Evolutionary conservation across 2,329 filamentous ascomycete genomes (phyloP).

Genomic region (Ophiostoma ips): DNA sequence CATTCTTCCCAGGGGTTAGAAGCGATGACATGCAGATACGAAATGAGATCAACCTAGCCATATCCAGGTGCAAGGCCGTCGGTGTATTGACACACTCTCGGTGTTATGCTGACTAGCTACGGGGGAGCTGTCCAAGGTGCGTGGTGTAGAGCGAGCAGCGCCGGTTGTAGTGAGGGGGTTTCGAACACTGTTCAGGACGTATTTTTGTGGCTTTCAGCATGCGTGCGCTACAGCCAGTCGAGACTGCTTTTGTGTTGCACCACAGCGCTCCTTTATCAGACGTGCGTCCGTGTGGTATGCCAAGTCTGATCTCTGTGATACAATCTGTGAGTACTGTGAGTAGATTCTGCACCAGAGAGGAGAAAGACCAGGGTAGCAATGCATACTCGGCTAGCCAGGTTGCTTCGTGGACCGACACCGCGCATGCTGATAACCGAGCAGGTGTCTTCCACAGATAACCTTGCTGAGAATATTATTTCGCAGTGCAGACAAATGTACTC

Average conservation of each 20-base stretch:
- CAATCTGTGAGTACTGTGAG: not conserved
- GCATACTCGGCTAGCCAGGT: constrained; percentile 6
- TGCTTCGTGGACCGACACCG: not conserved
- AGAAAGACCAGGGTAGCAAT: constrained; percentile 2
- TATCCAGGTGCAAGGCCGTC: not conserved
- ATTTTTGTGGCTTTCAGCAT: not conserved
- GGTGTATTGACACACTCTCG: not conserved
- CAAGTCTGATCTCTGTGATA: constrained; percentile 7
- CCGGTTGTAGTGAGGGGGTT: not conserved
- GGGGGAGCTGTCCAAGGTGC: not conserved
- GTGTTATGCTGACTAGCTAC: not conserved
- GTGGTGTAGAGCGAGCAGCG: no score
- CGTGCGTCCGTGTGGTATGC: not conserved
- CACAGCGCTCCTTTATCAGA: not conserved
- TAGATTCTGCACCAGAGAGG: constrained; percentile 6
- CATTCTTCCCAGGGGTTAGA: constrained; percentile 10
- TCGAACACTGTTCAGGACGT: not conserved
- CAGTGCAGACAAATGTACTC: no score
- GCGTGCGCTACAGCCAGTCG: not conserved
- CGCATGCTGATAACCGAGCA: not conserved
- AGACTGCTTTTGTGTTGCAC: not conserved
- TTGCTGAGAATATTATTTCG: no score
- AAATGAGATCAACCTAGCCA: constrained; percentile 3
- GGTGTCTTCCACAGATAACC: not conserved
- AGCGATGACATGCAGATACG: constrained; percentile 7